Conservation (phyloP, 2,329 filamentous ascomycete species). For the Didymella sp. region DNA sequence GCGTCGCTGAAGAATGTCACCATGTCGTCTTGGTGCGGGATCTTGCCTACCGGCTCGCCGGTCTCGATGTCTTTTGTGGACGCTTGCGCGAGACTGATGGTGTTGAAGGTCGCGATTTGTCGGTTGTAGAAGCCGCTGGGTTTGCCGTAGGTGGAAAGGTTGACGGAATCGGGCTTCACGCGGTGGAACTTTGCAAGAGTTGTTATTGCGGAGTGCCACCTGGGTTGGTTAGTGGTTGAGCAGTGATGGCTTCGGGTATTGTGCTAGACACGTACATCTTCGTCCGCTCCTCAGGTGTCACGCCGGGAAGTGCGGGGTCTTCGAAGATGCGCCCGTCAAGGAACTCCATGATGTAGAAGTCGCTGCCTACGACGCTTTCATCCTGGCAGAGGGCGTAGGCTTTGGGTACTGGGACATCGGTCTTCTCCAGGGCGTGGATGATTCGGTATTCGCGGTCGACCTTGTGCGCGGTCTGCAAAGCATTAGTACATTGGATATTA, state of each 20-base stretch:
- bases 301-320: conserved; percentile 80
- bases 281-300: conserved; percentile 71
- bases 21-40: conserved; percentile 84
- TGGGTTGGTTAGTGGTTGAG: conserved; percentile 35
- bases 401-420: conserved; percentile 84
- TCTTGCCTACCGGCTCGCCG: conserved; percentile 74
- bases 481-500: neutral
- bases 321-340: conserved; percentile 93
- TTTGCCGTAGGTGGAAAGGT: conserved; percentile 76
- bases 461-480: conserved; percentile 80
- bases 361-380: conserved; percentile 77
- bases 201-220: conserved; percentile 82
- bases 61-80: conserved; percentile 78
- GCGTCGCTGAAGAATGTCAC: conserved; percentile 77
- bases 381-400: conserved; percentile 89
- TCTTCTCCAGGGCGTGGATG: conserved; percentile 79
- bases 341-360: conserved; percentile 98
- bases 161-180: conserved; percentile 70
- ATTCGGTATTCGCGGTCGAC: conserved; percentile 96
- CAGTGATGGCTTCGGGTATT: neutral
- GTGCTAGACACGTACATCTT: conserved; percentile 74
- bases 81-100: conserved; percentile 80
- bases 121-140: conserved; percentile 80
- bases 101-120: conserved; percentile 82
- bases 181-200: conserved; percentile 87